These are phyloP conservation scores for Fistulifera solaris DNA, from an alignment of 108 stramenopile species.

Conservation along the genomic window DNA sequence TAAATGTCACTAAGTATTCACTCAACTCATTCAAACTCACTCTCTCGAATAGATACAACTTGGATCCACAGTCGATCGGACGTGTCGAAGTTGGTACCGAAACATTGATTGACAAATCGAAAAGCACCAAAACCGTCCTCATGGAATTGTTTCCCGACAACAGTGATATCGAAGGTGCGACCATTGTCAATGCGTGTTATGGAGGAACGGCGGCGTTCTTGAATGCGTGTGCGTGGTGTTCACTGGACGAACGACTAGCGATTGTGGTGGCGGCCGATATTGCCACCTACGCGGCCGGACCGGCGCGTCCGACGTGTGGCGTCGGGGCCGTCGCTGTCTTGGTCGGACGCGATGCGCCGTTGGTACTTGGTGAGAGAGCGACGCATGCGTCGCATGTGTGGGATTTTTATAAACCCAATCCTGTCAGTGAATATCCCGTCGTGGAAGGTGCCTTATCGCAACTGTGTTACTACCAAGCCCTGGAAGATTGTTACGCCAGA, in stretches of 20 bases:
- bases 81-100: conserved; percentile 93
- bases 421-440: conserved; percentile 88
- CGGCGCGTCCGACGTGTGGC: conserved; percentile 94
- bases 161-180: conserved; percentile 92
- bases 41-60: conserved; percentile 44
- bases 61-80: conserved; percentile 78
- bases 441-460: conserved; percentile 94
- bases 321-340: conserved; percentile 94
- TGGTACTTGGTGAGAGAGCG: conserved; percentile 70
- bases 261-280: conserved; percentile 96
- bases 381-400: conserved; percentile 89
- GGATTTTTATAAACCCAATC: conserved; percentile 98
- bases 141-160: conserved; percentile 88
- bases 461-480: conserved; percentile 87
- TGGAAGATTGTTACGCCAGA: conserved; percentile 87
- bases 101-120: conserved; percentile 95
- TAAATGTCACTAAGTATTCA: background rate
- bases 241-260: conserved; percentile 88
- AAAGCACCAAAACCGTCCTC: conserved; percentile 91
- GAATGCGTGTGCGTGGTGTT: conserved; percentile 83
- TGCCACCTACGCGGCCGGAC: conserved; percentile 85
- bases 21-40: too few species aligned
- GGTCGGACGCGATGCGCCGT: conserved; percentile 87
- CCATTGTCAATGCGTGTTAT: conserved; percentile 96
- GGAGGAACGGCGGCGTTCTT: conserved; percentile 95